Percentiles rank a stretch among this genome's conserved stretches.
These are phyloP conservation scores for Eutrema japonicum DNA, from an alignment of 345 rosid species.

Conservation along the genomic window DNA sequence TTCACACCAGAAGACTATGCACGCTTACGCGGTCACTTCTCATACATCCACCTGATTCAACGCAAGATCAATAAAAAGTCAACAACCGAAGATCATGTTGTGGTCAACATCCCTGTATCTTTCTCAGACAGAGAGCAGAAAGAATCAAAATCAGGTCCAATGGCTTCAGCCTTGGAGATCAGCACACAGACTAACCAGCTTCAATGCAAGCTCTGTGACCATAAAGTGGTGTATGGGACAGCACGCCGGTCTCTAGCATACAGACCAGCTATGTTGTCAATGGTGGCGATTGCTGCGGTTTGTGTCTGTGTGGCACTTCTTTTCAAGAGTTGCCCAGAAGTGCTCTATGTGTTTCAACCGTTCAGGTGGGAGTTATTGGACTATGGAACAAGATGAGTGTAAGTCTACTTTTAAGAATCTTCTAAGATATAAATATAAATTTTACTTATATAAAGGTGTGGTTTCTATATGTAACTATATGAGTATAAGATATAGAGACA, in stretches of 20 bases:
- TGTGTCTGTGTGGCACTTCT: slow-evolving; percentile 97
- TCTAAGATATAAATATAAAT: slow-evolving; percentile 28
- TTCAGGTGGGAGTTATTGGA: slow-evolving; percentile 97
- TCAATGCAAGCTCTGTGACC: slow-evolving; percentile 74
- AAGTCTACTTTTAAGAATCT: slow-evolving; percentile 25
- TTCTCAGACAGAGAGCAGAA: slow-evolving; percentile 37
- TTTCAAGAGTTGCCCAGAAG: slow-evolving; percentile 96
- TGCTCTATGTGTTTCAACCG: slow-evolving; percentile 81
- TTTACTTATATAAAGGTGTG: slow-evolving; percentile 39
- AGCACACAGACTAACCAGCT: slow-evolving; percentile 44
- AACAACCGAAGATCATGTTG: slow-evolving; percentile 56
- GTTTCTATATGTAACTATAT: slow-evolving; percentile 42
- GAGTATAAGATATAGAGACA: slow-evolving; percentile 39
- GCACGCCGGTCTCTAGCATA: slow-evolving; percentile 64
- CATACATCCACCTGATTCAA: slow-evolving; percentile 91
- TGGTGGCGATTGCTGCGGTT: slow-evolving; percentile 97
- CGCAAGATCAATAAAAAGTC: slow-evolving; percentile 68
- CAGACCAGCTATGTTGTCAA: slow-evolving; percentile 96
- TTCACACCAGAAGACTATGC: slow-evolving; percentile 97
- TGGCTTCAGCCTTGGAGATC: slow-evolving; percentile 62
- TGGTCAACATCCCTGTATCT: slow-evolving; percentile 57
- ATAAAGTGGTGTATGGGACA: slow-evolving; percentile 56
- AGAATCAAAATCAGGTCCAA: slow-evolving; percentile 53
- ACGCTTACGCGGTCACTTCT: slow-evolving; percentile 93
- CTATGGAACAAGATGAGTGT: slow-evolving; percentile 69